Percentiles rank a stretch among this genome's conserved stretches.
phyloP scores from a whole-genome alignment of 257 asterid genomes.

The Capsicum baccatum region DNA sequence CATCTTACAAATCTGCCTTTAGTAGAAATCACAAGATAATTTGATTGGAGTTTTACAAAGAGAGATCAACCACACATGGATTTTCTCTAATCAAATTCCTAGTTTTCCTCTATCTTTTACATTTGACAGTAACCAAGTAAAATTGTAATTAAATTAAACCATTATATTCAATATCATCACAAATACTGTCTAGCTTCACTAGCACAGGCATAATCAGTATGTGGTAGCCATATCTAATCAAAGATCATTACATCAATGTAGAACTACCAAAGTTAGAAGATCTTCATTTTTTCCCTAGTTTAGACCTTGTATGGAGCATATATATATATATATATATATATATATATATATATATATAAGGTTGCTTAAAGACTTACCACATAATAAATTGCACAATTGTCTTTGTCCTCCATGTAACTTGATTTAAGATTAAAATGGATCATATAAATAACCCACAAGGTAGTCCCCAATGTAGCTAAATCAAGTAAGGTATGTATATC shows the following conservation, averaged over 20 bases:
- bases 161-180: background rate
- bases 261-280: conserved; percentile 1
- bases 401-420: conserved; percentile 82
- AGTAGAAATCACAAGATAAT: conserved; percentile 15
- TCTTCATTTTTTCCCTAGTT: background rate
- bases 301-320: background rate
- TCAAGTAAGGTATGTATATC: conserved; percentile 84
- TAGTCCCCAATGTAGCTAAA: conserved; percentile 68
- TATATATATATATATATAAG: too few relatives aligned
- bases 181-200: background rate
- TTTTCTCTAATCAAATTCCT: background rate
- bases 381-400: conserved; percentile 59
- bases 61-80: background rate
- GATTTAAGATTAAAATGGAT: conserved; percentile 65
- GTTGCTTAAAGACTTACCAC: conserved; percentile 55
- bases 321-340: background rate
- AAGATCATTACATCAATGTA: background rate
- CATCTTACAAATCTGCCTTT: background rate
- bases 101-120: background rate
- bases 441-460: conserved; percentile 78
- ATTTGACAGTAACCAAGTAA: background rate
- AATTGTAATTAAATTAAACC: background rate
- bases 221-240: background rate
- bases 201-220: background rate
- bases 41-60: background rate